These are phyloP conservation scores for Globisporangium camurandrum DNA, from an alignment of 352 stramenopile species.

Conservation along the genomic window DNA sequence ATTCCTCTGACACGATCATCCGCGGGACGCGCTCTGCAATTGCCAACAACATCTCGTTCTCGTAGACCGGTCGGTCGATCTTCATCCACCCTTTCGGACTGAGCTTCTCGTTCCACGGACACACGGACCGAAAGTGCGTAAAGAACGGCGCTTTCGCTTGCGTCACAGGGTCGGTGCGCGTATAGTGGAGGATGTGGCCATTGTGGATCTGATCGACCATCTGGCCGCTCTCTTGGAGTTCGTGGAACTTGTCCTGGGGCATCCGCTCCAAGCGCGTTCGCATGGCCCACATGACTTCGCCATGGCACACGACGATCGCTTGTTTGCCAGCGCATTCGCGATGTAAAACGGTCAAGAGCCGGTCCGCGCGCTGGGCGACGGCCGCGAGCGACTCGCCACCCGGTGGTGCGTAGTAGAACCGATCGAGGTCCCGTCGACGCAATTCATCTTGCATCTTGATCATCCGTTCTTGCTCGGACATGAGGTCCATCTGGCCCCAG, in stretches of 20 bases:
- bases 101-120: slow-evolving; percentile 86
- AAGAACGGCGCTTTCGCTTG: slow-evolving; percentile 80
- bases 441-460: slow-evolving; percentile 87
- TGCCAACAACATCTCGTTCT: slow-evolving; percentile 83
- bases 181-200: slow-evolving; percentile 86
- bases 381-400: slow-evolving; percentile 78
- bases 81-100: slow-evolving; percentile 86
- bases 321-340: slow-evolving; percentile 72
- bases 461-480: slow-evolving; percentile 83
- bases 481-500: slow-evolving; percentile 87
- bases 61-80: slow-evolving; percentile 83
- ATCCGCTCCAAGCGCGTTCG: slow-evolving; percentile 82
- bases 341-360: slow-evolving; percentile 68
- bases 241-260: slow-evolving; percentile 82
- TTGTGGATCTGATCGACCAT: slow-evolving; percentile 90
- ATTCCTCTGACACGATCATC: slow-evolving; percentile 87
- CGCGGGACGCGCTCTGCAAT: slow-evolving; percentile 75
- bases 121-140: slow-evolving; percentile 84
- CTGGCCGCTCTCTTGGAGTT: slow-evolving; percentile 74
- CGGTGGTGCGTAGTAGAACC: slow-evolving; percentile 83
- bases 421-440: slow-evolving; percentile 67
- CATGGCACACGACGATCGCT: slow-evolving; percentile 82
- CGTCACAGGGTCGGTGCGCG: slow-evolving; percentile 59
- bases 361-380: slow-evolving; percentile 77
- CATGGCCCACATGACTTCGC: slow-evolving; percentile 88